Percentiles rank a stretch among this genome's conserved stretches.
Evolutionary conservation across 2,329 filamentous ascomycete species (phyloP).

Genomic region (Thermoascus crustaceus): DNA sequence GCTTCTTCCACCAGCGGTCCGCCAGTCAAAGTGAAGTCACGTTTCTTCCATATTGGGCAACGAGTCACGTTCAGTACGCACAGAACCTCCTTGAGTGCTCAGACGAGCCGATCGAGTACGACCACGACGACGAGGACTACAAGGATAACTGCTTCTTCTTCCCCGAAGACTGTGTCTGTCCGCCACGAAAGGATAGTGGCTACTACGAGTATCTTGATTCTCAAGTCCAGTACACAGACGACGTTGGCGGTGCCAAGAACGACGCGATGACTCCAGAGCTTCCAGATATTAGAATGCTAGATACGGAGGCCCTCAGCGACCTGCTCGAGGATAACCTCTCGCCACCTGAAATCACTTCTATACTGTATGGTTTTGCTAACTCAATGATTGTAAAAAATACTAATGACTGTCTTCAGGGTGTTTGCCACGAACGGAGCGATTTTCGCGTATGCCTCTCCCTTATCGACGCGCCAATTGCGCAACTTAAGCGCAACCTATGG

Average conservation of each 20-base stretch:
- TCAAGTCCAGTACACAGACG: slow-evolving; percentile 5
- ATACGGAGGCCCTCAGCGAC: slow-evolving; percentile 33
- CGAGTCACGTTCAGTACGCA: slow-evolving; percentile 29
- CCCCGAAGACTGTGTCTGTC: slow-evolving; percentile 35
- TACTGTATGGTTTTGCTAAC: slow-evolving; percentile 23
- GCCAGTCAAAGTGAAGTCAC: slow-evolving; percentile 12
- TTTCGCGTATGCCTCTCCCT: slow-evolving; percentile 35
- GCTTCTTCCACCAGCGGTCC: neutral
- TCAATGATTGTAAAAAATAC: neutral
- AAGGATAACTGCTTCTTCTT: slow-evolving; percentile 38
- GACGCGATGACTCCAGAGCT: slow-evolving; percentile 34
- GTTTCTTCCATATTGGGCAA: slow-evolving; percentile 33
- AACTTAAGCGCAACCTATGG: slow-evolving; percentile 37
- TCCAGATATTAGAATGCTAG: slow-evolving; percentile 37
- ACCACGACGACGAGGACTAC: slow-evolving; percentile 35
- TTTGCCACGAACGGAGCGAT: slow-evolving; percentile 37
- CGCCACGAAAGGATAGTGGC: slow-evolving; percentile 24
- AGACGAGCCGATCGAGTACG: slow-evolving; percentile 36
- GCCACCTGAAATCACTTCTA: slow-evolving; percentile 37
- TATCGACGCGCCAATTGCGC: slow-evolving; percentile 32
- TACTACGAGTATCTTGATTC: slow-evolving; percentile 16
- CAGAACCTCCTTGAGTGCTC: slow-evolving; percentile 33
- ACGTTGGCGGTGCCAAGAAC: slow-evolving; percentile 13
- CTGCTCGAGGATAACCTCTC: slow-evolving; percentile 36
- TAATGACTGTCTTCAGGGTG: slow-evolving; percentile 20